Evolutionary conservation across 1,284 basidiomycete genomes (phyloP).

Genomic region (Papiliotrema laurentii): DNA sequence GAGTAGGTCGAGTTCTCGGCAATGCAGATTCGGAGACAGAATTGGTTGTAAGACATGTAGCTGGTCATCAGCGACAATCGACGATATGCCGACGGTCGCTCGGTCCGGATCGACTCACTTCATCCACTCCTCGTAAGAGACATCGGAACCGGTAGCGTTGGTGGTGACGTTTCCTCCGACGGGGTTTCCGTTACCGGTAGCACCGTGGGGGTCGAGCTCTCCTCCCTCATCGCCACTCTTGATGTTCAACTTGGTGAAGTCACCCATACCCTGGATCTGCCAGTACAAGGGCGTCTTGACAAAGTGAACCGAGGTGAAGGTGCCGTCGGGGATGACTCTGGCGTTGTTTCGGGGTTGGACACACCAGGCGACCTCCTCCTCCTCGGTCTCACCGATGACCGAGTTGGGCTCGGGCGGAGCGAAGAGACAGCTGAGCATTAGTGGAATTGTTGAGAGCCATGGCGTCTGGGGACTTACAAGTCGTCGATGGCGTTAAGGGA

Average conservation of each 20-base stretch:
- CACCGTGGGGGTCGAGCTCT: slow-evolving; percentile 53
- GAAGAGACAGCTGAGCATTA: slow-evolving; percentile 47
- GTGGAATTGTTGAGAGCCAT: too few relatives aligned
- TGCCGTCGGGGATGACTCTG: slow-evolving; percentile 52
- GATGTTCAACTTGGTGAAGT: slow-evolving; percentile 51
- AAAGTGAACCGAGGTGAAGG: slow-evolving; percentile 52
- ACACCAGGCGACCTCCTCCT: slow-evolving; percentile 55
- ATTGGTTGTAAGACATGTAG: slow-evolving; percentile 47
- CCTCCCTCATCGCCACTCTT: slow-evolving; percentile 48
- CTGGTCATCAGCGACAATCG: slow-evolving; percentile 11
- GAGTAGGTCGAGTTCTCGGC: slow-evolving; percentile 42
- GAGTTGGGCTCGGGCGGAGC: slow-evolving; percentile 48
- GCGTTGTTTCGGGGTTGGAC: slow-evolving; percentile 54
- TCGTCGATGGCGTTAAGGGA: slow-evolving; percentile 47
- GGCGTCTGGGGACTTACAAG: slow-evolving; percentile 38
- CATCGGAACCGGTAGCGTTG: slow-evolving; percentile 51
- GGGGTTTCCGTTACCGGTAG: slow-evolving; percentile 52
- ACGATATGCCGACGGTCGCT: too few relatives aligned
- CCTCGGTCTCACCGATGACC: slow-evolving; percentile 54
- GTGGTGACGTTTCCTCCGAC: slow-evolving; percentile 54
- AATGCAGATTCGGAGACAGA: slow-evolving; percentile 50
- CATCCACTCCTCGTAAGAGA: slow-evolving; percentile 55
- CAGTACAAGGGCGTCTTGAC: slow-evolving; percentile 53
- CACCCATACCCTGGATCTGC: slow-evolving; percentile 49
- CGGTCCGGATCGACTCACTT: too few relatives aligned